Evolutionary conservation across 768 basidiomycete species (phyloP).

Genomic region (Rhodotorula paludigena): DNA sequence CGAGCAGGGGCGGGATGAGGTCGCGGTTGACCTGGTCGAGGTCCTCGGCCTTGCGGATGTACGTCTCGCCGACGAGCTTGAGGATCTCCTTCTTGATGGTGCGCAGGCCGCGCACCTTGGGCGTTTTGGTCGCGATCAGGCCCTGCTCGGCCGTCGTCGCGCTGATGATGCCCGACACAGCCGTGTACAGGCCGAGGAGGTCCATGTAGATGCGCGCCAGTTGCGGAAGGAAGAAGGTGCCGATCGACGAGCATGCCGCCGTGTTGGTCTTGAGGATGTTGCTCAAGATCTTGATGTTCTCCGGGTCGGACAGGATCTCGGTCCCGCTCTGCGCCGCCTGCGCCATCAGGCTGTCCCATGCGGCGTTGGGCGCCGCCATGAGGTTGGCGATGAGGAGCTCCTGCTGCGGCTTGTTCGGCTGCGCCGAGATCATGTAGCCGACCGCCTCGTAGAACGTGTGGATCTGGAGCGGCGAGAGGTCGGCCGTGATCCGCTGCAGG

Average conservation of each 20-base stretch:
- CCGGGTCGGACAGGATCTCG: conserved; percentile 80
- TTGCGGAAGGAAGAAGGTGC: conserved; percentile 95
- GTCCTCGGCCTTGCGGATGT: conserved; percentile 84
- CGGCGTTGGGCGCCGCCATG: conserved; percentile 96
- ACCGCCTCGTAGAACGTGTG: conserved; percentile 99
- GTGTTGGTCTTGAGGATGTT: conserved; percentile 99
- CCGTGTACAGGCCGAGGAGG: conserved; percentile 96
- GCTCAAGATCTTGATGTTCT: conserved; percentile 93
- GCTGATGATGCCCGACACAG: conserved; percentile 92
- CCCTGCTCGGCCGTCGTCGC: conserved; percentile 85
- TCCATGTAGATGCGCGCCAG: conserved; percentile 92
- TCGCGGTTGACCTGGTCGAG: conserved; percentile 84
- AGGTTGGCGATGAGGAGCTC: conserved; percentile 89
- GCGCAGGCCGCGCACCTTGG: conserved; percentile 85
- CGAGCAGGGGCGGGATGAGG: conserved; percentile 89
- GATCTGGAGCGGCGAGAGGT: conserved; percentile 89
- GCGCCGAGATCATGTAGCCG: conserved; percentile 98
- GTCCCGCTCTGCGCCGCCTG: conserved; percentile 80
- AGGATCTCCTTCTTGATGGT: conserved; percentile 98
- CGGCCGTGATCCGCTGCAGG: conserved; percentile 87
- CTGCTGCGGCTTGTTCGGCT: conserved; percentile 94
- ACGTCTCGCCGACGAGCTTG: conserved; percentile 95
- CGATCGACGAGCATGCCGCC: conserved; percentile 92
- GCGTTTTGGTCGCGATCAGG: conserved; percentile 87
- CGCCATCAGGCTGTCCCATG: conserved; percentile 98